Base-by-base conservation (phyloP, 805 yeast species). In the Cyberlindnera nakhonratchasimensis region DNA sequence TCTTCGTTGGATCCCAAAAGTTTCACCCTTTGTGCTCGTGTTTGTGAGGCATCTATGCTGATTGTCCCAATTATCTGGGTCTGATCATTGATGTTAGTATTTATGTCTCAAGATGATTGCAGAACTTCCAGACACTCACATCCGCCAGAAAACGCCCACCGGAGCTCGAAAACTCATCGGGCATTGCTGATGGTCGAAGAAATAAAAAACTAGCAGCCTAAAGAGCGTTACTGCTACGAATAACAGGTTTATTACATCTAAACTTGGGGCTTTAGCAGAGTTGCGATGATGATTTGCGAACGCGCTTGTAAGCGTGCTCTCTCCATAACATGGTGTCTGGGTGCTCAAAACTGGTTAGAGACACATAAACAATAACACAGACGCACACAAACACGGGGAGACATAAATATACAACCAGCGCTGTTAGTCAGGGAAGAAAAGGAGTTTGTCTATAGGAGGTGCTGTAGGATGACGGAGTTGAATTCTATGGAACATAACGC, bases 1-100 rank as follows among this genome's bases (percentile, higher is more conserved):
- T 53, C 58, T 19, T 57, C 61, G 8, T 35, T 35, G 6, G 50
- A 40, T 4, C 43, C 42, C 7, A 57, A 37, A 12, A 53, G 26
- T 25, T 42, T 43, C 12, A 57, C 29, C 19, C 37, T 42, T 13
- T 34, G 33, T 5, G 47, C 40, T 14, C 36, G 37, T 8, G 46
- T 39, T 16, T 47, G 49, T 1, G 52, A 43, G 6, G 29, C 43
- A 3, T 39, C 39, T 6, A 40, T 34, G 31, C 29, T 31, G 32
- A 41, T 9, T 29, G 39, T 13, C 10, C 40, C 47, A 17, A 55
- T 53, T 18, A 52, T 18, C 21, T 53, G 59, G 6, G 57, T 53
- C 54, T 55, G 37, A 14, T 13, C 3, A 14, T 5, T 16, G 8
- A 5, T n/a, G 53, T 57, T 59, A 44, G 51, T 45, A 10, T 11